Conservation (phyloP, 352 stramenopile species). For the Phytophthora fragariaefolia region DNA sequence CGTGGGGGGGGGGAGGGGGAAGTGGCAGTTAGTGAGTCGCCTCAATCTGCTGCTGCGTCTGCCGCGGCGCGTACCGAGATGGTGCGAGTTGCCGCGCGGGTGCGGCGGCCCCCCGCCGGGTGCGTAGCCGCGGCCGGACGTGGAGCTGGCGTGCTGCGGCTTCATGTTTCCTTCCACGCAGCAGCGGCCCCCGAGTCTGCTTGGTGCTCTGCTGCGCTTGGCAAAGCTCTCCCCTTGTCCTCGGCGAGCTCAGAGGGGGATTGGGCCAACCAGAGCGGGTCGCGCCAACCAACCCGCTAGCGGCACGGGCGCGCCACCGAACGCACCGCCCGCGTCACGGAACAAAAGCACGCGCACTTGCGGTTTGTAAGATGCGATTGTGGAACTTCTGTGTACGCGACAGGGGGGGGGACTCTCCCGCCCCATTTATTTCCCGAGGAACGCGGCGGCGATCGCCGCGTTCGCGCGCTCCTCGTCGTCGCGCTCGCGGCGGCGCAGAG, state of each 20-base stretch:
- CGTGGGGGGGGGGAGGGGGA: background rate
- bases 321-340: background rate
- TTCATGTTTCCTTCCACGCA: slow-evolving; percentile 68
- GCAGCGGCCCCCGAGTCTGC: background rate
- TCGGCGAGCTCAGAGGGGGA: slow-evolving; percentile 20
- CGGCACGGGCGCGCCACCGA: slow-evolving; percentile 11
- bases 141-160: slow-evolving; percentile 48
- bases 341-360: slow-evolving; percentile 16
- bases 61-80: slow-evolving; percentile 33
- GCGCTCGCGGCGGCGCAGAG: slow-evolving; percentile 14
- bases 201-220: slow-evolving; percentile 26
- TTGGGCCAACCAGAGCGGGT: slow-evolving; percentile 25
- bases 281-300: slow-evolving; percentile 22
- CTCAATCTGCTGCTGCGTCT: too few relatives aligned
- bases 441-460: slow-evolving; percentile 41
- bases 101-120: slow-evolving; percentile 27
- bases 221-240: slow-evolving; percentile 43
- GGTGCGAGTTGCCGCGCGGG: slow-evolving; percentile 49
- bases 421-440: slow-evolving; percentile 29
- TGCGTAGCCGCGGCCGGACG: slow-evolving; percentile 40
- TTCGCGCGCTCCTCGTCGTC: slow-evolving; percentile 38
- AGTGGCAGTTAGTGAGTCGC: slow-evolving; percentile 4
- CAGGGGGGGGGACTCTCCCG: slow-evolving; percentile 4
- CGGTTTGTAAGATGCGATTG: slow-evolving; percentile 19
- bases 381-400: background rate